Evolutionary conservation across 164 flowering plant species (phyloP).

Genomic region (Kingdonia uniflora): DNA sequence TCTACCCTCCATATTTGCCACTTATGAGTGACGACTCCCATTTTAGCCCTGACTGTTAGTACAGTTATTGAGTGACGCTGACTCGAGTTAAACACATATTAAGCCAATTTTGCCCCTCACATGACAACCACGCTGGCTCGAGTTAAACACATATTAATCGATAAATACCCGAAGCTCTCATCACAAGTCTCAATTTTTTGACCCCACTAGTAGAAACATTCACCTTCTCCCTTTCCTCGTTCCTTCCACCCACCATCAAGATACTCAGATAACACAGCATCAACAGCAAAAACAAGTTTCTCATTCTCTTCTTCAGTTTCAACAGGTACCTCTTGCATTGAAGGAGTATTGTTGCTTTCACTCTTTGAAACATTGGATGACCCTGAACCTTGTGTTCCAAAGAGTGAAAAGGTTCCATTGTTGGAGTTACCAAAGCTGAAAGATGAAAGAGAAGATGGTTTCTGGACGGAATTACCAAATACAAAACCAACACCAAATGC

Average conservation of each 20-base stretch:
- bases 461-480: no score
- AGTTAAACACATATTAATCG: no score
- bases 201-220: conserved; percentile 45
- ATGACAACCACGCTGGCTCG: no score
- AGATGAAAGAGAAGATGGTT: conserved; percentile 22
- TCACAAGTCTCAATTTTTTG: conserved; percentile 59
- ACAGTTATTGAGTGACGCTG: no score
- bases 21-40: no score
- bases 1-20: no score
- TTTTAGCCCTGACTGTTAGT: no score
- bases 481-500: no score
- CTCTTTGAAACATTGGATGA: conserved; percentile 28
- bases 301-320: conserved; percentile 98
- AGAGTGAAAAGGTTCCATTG: conserved; percentile 49
- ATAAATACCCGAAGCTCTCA: conserved; percentile 81
- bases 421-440: conserved; percentile 40
- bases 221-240: conserved; percentile 87
- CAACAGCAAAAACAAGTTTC: conserved; percentile 56
- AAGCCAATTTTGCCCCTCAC: no score
- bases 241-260: no score
- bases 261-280: conserved; percentile 74
- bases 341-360: no score
- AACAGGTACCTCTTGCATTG: conserved; percentile 58
- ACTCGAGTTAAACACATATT: no score
- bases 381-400: conserved; percentile 34